phyloP scores from a whole-genome alignment of 192 early-diverging fungal species.

The Umbelopsis vinacea region DNA sequence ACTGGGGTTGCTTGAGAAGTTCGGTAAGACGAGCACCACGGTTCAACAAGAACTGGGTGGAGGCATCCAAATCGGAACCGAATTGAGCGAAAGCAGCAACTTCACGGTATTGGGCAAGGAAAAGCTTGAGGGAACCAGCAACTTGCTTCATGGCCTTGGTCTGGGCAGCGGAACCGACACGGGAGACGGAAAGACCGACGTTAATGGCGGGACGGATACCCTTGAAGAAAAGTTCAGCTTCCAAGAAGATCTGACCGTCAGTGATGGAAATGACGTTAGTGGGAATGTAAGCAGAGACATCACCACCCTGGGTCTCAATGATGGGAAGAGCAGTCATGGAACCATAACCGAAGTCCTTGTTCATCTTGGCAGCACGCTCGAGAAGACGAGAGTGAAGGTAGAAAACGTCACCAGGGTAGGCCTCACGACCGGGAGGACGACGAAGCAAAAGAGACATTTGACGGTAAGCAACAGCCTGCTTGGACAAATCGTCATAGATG shows the following conservation, averaged over 20 bases:
- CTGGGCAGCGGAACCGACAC: constrained; percentile 99
- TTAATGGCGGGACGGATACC: constrained; percentile 99
- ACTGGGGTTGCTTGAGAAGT: constrained; percentile 99
- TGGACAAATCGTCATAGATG: constrained; percentile 99
- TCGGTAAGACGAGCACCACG: constrained; percentile 99
- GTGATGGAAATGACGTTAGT: constrained; percentile 99
- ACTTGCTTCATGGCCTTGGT: constrained; percentile 99
- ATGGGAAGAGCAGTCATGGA: constrained; percentile 99
- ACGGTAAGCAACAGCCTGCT: constrained; percentile 99
- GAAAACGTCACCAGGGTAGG: constrained; percentile 99
- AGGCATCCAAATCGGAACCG: constrained; percentile 99
- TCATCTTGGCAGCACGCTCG: constrained; percentile 99
- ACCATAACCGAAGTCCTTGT: constrained; percentile 91
- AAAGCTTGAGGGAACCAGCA: constrained; percentile 99
- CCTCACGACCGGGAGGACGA: constrained; percentile 99
- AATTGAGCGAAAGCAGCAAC: constrained; percentile 99
- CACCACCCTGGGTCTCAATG: constrained; percentile 99
- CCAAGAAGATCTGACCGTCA: constrained; percentile 99
- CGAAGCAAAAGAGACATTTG: constrained; percentile 99
- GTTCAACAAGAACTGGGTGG: constrained; percentile 99
- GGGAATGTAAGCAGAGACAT: constrained; percentile 99
- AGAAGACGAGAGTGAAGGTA: constrained; percentile 99
- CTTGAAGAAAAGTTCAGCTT: constrained; percentile 99
- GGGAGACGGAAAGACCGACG: constrained; percentile 99
- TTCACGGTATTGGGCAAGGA: constrained; percentile 99